Conservation (phyloP, 192 early-diverging fungal species). For the Gigaspora rosea region DNA sequence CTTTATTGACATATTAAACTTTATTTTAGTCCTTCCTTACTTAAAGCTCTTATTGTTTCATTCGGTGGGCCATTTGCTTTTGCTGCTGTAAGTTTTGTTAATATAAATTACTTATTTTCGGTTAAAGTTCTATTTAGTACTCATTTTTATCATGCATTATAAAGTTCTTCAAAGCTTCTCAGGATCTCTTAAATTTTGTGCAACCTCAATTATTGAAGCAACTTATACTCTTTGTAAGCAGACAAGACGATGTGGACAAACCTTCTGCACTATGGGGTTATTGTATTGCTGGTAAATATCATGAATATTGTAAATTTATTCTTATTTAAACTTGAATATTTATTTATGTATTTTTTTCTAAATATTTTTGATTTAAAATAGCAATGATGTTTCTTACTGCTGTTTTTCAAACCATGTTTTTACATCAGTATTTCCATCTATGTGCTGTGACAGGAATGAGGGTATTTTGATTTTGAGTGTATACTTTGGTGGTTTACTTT, state of each 20-base stretch:
- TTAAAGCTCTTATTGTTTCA: slow-evolving; percentile 59
- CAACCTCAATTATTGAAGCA: slow-evolving; percentile 78
- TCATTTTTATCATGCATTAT: background rate
- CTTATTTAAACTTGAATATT: background rate
- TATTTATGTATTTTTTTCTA: background rate
- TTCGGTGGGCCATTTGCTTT: slow-evolving; percentile 69
- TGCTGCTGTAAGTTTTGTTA: slow-evolving; percentile 52
- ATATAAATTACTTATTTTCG: background rate
- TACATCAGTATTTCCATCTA: slow-evolving; percentile 89
- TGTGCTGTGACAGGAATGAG: slow-evolving; percentile 79
- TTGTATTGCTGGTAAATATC: slow-evolving; percentile 64
- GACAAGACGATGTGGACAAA: slow-evolving; percentile 54
- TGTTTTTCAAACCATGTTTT: slow-evolving; percentile 71
- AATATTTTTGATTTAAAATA: slow-evolving; percentile 18
- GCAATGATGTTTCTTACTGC: slow-evolving; percentile 75
- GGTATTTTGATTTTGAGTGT: background rate
- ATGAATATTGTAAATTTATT: background rate
- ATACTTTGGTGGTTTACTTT: background rate
- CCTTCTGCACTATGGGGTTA: slow-evolving; percentile 71
- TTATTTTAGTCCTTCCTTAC: slow-evolving; percentile 65
- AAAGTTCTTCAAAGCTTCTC: slow-evolving; percentile 68
- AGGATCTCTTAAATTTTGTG: slow-evolving; percentile 76
- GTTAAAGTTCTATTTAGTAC: background rate
- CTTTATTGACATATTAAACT: background rate
- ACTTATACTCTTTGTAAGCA: slow-evolving; percentile 69